These are phyloP conservation scores for Polyporus arcularius DNA, from an alignment of 768 basidiomycete genomes.

Conservation along the genomic window DNA sequence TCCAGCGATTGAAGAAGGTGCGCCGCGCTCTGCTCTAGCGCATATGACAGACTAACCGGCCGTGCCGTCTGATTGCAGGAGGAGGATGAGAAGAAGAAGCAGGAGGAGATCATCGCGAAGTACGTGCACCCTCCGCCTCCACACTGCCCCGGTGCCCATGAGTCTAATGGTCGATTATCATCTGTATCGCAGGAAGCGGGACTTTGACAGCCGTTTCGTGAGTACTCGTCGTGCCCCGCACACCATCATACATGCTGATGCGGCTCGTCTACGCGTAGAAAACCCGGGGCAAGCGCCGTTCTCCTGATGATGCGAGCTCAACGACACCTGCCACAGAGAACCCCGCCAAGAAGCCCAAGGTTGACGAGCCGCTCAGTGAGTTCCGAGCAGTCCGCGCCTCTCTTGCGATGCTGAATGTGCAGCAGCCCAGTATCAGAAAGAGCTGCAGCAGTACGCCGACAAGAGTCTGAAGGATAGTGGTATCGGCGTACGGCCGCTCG, in stretches of 20 bases:
- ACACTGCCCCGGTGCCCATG: not conserved
- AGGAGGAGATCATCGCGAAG: conserved; percentile 53
- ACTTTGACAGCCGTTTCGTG: conserved; percentile 65
- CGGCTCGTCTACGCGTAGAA: conserved; percentile 38
- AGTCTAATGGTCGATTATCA: not conserved
- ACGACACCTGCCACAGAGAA: conserved; percentile 35
- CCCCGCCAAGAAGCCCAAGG: conserved; percentile 42
- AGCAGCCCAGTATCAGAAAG: conserved; percentile 42
- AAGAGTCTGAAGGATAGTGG: conserved; percentile 45
- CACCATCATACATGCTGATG: not conserved
- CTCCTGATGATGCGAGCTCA: conserved; percentile 40
- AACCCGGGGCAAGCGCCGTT: conserved; percentile 58
- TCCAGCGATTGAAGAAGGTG: conserved; percentile 61
- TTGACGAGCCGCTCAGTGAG: conserved; percentile 37
- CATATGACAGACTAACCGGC: not conserved
- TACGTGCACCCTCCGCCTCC: conserved; percentile 28
- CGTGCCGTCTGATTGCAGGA: conserved; percentile 35
- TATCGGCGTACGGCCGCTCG: conserved; percentile 44
- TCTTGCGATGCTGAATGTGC: not conserved
- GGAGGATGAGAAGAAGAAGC: conserved; percentile 58
- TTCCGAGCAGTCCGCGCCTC: not conserved
- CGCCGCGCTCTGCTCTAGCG: conserved; percentile 9
- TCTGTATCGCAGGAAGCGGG: conserved; percentile 48
- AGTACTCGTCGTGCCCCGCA: conserved; percentile 27
- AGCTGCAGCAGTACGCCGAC: conserved; percentile 42